phyloP scores from a whole-genome alignment of 192 early-diverging fungal species.

The Diversispora eburnea region DNA sequence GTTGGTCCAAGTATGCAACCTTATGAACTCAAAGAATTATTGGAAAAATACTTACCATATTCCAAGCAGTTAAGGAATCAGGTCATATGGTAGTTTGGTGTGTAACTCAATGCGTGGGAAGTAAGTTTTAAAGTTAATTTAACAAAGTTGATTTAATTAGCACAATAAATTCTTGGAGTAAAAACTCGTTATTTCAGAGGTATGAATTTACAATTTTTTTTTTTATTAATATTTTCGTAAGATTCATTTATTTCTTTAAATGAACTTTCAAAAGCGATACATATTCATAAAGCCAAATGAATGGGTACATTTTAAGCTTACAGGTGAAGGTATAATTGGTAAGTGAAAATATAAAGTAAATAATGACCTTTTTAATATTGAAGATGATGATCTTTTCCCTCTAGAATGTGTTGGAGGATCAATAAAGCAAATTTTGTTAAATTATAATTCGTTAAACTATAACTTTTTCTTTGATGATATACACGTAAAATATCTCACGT shows the following conservation, averaged over 20 bases:
- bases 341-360: neutral
- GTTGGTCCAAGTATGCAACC: conserved; percentile 90
- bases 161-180: conserved; percentile 79
- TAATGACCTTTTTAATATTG: neutral
- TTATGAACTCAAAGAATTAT: conserved; percentile 73
- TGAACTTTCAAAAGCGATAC: conserved; percentile 81
- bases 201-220: conserved; percentile 21
- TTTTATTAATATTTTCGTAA: too few species aligned
- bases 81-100: conserved; percentile 88
- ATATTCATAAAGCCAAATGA: conserved; percentile 73
- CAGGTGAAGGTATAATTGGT: conserved; percentile 91
- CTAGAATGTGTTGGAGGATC: conserved; percentile 92
- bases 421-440: conserved; percentile 43
- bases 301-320: conserved; percentile 95
- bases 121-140: conserved; percentile 32
- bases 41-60: conserved; percentile 83
- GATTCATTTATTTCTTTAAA: conserved; percentile 6
- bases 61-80: conserved; percentile 82
- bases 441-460: too few species aligned
- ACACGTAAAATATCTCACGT: too few species aligned
- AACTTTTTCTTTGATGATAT: too few species aligned
- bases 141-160: conserved; percentile 23
- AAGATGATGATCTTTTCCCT: neutral
- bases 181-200: conserved; percentile 85
- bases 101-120: conserved; percentile 99